Evolutionary conservation across 371 early-diverging fungal genomes (phyloP), one percentile per base, ranked within the genome.

Genomic region (Actinomortierella wolfii): DNA sequence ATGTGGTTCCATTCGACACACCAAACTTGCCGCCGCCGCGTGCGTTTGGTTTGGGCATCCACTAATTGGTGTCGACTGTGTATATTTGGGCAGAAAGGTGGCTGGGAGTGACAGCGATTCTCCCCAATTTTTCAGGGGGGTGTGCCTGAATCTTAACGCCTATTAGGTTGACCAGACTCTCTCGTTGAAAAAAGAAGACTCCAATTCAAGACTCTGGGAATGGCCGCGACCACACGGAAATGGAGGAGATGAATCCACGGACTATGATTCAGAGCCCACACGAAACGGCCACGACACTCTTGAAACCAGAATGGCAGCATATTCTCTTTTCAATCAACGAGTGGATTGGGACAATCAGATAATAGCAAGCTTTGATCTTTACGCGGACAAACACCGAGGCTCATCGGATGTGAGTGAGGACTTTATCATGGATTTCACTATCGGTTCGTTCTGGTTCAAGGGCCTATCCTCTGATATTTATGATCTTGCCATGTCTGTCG

Each of bases 291-390:
- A 44, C 44, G n/a, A n/a, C 44, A 13, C 47, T 21, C 21, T 24
- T 47, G 47, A 47, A 2, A 47, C 47, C 47, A 47, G 20, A 47
- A 21, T 24, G 24, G 47, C 47, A 21, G 47, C 47, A 1, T 47
- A 47, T 21, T 15, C 47, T 47, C 47, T 18, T 15, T 47, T 47
- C 47, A 47, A 47, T 21, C 47, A 47, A 20, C 47, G 47, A 20
- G 47, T 47, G 2, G 47, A 47, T 21, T 47, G 20, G 47, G 47
- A 47, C 47, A 47, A 47, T 47, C 47, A 20, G 21, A 47, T 47
- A 15, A 6, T 47, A 24, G 47, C 8, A 3, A 21, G 20, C 47
- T 47, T 47, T 47, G 47, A 47, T 8, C 47, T 18, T 15, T 47
- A 47, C 21, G 47, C 47, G 3, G 47, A 47, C 20, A 8, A 47